Evolutionary conservation across 2,329 filamentous ascomycete species (phyloP).

Genomic region (Pseudogymnoascus sp.): DNA sequence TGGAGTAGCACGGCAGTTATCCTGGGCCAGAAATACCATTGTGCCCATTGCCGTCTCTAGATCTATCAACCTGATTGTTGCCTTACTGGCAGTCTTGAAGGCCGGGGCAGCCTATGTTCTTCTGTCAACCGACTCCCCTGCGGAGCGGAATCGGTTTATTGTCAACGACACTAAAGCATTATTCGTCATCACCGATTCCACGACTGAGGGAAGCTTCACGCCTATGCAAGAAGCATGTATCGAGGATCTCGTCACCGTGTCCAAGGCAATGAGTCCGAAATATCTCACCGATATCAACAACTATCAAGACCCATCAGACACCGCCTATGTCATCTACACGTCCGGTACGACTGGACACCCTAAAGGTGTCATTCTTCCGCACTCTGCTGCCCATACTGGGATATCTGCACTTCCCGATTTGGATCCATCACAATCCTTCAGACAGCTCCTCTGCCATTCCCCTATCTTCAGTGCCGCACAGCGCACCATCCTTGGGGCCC

Average conservation of each 20-base stretch:
- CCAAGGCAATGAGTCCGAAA: neutral
- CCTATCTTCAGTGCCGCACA: constrained; percentile 7
- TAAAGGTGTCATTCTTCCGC: constrained; percentile 14
- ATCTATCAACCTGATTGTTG: constrained; percentile 4
- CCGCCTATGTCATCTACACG: constrained; percentile 16
- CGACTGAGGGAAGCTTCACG: neutral
- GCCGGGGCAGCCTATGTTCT: constrained; percentile 5
- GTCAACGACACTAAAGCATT: constrained; percentile 1
- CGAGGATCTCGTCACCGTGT: neutral
- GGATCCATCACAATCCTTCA: constrained; percentile 23
- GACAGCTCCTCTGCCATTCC: constrained; percentile 32
- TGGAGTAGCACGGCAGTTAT: neutral
- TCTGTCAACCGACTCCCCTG: neutral
- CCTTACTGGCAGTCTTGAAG: constrained; percentile 8
- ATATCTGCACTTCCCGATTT: constrained; percentile 58
- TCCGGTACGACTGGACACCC: constrained; percentile 13
- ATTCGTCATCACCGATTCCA: neutral
- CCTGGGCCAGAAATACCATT: constrained; percentile 1
- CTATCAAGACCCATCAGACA: constrained; percentile 1
- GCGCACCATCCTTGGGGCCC: constrained; percentile 2
- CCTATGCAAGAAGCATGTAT: neutral
- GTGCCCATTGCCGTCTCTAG: constrained; percentile 2
- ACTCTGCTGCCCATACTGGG: constrained; percentile 44
- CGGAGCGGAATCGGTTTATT: neutral
- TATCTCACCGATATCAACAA: constrained; percentile 2